These are phyloP conservation scores for Saposhnikovia divaricata DNA, from an alignment of 129 eudicot genomes.

Conservation along the genomic window DNA sequence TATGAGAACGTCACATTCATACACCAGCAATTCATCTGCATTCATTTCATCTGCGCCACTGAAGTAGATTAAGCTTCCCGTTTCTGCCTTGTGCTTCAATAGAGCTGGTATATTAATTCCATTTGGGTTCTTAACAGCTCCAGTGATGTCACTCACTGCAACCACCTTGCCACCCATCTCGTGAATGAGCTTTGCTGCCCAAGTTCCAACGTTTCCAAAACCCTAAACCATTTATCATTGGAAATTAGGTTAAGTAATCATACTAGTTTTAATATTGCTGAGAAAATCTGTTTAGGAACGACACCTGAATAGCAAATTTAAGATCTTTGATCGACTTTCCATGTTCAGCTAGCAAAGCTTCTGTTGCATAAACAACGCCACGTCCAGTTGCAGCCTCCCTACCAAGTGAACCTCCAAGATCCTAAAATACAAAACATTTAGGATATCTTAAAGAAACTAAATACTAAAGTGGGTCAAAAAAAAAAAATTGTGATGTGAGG, in stretches of 20 bases:
- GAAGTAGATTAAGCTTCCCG: constrained; percentile 43
- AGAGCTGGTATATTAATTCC: constrained; percentile 61
- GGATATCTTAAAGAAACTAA: not conserved
- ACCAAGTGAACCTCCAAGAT: constrained; percentile 59
- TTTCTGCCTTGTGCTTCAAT: constrained; percentile 45
- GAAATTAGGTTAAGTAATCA: not conserved
- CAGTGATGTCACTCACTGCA: constrained; percentile 81
- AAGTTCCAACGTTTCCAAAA: constrained; percentile 70
- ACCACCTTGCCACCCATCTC: constrained; percentile 68
- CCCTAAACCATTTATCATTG: constrained; percentile 25
- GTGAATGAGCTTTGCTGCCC: constrained; percentile 63
- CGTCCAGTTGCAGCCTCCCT: constrained; percentile 79
- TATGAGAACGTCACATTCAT: constrained; percentile 73
- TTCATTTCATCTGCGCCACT: constrained; percentile 61
- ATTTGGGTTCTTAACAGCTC: constrained; percentile 52
- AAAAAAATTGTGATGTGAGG: not conserved
- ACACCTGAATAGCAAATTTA: constrained; percentile 63
- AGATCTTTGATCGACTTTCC: constrained; percentile 50
- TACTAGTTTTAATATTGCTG: not conserved
- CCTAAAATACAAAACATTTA: constrained; percentile 1
- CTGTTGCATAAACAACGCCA: constrained; percentile 63
- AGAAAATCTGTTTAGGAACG: not conserved
- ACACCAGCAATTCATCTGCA: constrained; percentile 49
- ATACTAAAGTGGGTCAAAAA: not conserved
- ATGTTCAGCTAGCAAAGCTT: constrained; percentile 66